Base-by-base conservation (phyloP, 768 basidiomycete species). In the Mycena chlorophos region DNA sequence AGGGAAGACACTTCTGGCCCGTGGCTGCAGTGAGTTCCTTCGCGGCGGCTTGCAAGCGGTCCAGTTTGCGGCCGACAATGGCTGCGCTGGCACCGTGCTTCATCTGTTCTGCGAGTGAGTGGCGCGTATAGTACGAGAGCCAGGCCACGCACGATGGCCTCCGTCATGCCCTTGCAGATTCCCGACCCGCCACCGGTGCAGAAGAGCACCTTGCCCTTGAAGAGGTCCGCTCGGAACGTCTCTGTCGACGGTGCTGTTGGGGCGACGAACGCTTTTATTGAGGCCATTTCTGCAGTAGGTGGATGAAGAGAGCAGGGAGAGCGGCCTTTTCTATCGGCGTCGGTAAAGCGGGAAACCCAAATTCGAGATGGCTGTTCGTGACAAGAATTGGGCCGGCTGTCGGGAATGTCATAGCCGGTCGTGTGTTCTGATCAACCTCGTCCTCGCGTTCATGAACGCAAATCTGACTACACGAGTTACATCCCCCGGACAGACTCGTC, bases 151-250 rank as follows among this genome's bases (percentile, higher is more conserved):
- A 94, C 91, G 65, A 96, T 76, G 20, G 86, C 82, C 66, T 91
- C 84, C 30, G 89, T 89, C 88, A 96, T 94, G 47, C 75, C 83
- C 63, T 87, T 87, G 75, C 94, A 93, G 73, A 99, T 98, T 16
- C 95, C 96, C 55, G 91, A 91, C 2, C 89, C 89, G 16, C 93
- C 94, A 31, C 94, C 94, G 0, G 94, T 96, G 73, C 89, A 93
- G 72, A 92, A 90, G 3, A 91, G 75, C 20, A 95, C 91, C 68
- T 95, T 97, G 57, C 89, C 93, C 59, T 86, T 84, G 83, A 96
- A 96, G 27, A 98, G 78, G 60, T 90, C 87, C 1, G 74, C 66
- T 62, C 84, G 86, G 80, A 96, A 98, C 52, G 89, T 74, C 38
- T 80, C 64, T 0, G 77, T 79, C 0, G 88, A 89, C 56, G 76